Evolutionary conservation across 176 grass and related monocot species (phyloP).

Genomic region (Canna indica): DNA sequence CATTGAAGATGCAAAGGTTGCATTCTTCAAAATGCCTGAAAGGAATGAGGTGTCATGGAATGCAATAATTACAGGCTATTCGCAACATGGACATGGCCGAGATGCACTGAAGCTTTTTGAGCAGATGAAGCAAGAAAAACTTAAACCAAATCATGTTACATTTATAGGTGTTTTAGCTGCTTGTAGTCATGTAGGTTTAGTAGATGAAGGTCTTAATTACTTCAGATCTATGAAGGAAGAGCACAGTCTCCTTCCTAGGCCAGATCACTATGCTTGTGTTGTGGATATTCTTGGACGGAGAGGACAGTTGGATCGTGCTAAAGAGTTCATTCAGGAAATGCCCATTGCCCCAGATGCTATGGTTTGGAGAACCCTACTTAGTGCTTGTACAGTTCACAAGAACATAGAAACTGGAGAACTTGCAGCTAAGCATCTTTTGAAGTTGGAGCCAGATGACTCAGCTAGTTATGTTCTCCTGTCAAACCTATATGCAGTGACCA

Average conservation of each 20-base stretch:
- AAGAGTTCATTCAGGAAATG: conserved; percentile 60
- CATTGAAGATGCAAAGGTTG: conserved; percentile 55
- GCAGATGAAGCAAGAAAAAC: conserved; percentile 47
- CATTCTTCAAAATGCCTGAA: conserved; percentile 39
- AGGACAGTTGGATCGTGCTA: conserved; percentile 51
- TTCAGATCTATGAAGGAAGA: conserved; percentile 47
- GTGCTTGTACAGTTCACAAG: conserved; percentile 46
- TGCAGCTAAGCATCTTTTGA: conserved; percentile 52
- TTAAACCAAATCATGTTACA: conserved; percentile 57
- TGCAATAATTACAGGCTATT: conserved; percentile 41
- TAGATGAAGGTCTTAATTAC: conserved; percentile 49
- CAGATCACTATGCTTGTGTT: conserved; percentile 69
- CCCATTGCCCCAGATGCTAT: conserved; percentile 48
- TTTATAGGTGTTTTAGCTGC: conserved; percentile 70
- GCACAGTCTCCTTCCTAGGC: conserved; percentile 30
- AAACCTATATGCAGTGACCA: conserved; percentile 60
- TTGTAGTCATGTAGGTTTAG: conserved; percentile 68
- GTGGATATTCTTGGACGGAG: conserved; percentile 68
- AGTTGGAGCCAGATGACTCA: conserved; percentile 49
- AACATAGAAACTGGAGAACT: conserved; percentile 53
- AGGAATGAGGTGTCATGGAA: conserved; percentile 26
- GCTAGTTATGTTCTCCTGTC: conserved; percentile 45
- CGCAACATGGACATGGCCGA: conserved; percentile 48
- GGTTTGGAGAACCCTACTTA: conserved; percentile 54
- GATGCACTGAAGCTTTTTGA: conserved; percentile 57